These are phyloP conservation scores for Salix arbutifolia DNA, from an alignment of 345 rosid genomes.

Conservation along the genomic window DNA sequence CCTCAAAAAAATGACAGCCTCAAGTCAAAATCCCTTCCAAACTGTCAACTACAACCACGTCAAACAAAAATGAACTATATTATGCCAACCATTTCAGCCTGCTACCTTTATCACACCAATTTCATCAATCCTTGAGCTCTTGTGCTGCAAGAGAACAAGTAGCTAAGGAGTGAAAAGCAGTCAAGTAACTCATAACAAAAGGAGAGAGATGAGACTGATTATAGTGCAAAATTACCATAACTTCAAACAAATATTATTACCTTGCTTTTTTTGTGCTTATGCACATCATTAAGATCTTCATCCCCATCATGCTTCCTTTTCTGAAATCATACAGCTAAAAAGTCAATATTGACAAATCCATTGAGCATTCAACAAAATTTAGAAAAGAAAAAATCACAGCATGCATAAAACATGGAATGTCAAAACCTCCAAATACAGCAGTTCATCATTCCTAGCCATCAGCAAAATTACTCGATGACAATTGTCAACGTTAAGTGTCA, in stretches of 20 bases:
- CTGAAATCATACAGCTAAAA: slow-evolving; percentile 41
- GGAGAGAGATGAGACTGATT: not conserved
- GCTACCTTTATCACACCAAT: slow-evolving; percentile 83
- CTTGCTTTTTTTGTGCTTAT: slow-evolving; percentile 91
- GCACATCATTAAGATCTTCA: slow-evolving; percentile 77
- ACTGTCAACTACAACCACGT: slow-evolving; percentile 42
- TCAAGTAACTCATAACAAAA: slow-evolving; percentile 1
- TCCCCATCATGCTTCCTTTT: slow-evolving; percentile 96
- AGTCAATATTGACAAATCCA: not conserved
- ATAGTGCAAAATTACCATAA: not conserved
- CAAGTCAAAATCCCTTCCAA: slow-evolving; percentile 49
- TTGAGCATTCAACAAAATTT: not conserved
- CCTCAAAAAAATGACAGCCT: slow-evolving; percentile 44
- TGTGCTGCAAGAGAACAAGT: slow-evolving; percentile 53
- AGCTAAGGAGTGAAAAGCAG: not conserved
- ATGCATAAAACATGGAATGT: not conserved
- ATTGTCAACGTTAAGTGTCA: not conserved
- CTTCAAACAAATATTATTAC: slow-evolving; percentile 36
- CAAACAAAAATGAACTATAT: slow-evolving; percentile 29
- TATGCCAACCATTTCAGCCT: slow-evolving; percentile 49
- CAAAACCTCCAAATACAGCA: not conserved
- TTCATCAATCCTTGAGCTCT: slow-evolving; percentile 83
- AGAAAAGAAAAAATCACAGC: not conserved
- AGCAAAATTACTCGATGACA: not conserved
- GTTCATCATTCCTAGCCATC: not conserved